Evolutionary conservation across 345 rosid genomes (phyloP).

Genomic region (Gossypium arboreum): DNA sequence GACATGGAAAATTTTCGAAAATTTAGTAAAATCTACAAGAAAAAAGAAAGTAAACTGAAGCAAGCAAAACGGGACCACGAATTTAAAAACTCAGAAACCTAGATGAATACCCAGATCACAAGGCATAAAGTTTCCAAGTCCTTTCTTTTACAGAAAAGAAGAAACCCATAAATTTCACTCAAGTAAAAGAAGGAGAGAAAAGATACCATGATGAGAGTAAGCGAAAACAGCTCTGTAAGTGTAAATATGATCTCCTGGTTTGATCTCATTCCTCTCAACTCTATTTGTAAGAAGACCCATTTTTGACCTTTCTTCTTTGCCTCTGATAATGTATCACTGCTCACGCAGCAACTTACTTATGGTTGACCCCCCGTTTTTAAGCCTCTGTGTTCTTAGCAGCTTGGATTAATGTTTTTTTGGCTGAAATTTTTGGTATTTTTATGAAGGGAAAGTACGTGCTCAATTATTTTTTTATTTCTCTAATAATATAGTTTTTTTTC

Average conservation of each 20-base stretch:
- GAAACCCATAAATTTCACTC: neutral
- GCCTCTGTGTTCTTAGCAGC: neutral
- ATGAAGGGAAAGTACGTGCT: too few relatives aligned
- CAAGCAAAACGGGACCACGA: neutral
- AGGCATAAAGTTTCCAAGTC: neutral
- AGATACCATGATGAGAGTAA: slow-evolving; percentile 91
- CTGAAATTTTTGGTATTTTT: too few relatives aligned
- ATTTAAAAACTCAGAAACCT: neutral
- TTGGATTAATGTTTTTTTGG: neutral
- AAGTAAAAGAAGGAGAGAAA: slow-evolving; percentile 8
- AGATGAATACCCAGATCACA: neutral
- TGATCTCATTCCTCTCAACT: slow-evolving; percentile 67
- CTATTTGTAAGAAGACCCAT: slow-evolving; percentile 90
- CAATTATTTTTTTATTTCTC: too few relatives aligned
- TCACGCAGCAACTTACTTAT: neutral
- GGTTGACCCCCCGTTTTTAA: neutral
- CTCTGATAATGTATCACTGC: neutral
- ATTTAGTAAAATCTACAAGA: neutral
- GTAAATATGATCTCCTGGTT: slow-evolving; percentile 91
- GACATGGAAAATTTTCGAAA: neutral
- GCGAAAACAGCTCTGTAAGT: slow-evolving; percentile 92
- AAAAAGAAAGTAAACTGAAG: neutral
- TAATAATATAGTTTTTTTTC: too few relatives aligned
- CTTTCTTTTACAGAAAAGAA: neutral
- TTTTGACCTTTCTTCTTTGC: slow-evolving; percentile 16